These are phyloP conservation scores for Stellera chamaejasme DNA, from an alignment of 345 rosid genomes.

Conservation along the genomic window DNA sequence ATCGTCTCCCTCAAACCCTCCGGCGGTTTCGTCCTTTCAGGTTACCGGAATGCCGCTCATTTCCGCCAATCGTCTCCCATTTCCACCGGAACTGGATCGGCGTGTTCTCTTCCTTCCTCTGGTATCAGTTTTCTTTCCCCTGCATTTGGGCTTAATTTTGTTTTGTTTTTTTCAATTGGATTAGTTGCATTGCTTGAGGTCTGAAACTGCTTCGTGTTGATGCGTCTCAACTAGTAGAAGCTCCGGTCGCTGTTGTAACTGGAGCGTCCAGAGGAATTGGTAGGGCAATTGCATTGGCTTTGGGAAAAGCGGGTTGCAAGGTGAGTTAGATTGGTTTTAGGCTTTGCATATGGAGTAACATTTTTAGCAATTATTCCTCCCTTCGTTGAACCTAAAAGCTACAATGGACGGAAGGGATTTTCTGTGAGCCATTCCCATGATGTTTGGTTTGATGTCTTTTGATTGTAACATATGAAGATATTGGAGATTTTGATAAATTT, in stretches of 20 bases:
- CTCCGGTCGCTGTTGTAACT: constrained; percentile 80
- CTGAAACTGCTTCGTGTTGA: constrained; percentile 31
- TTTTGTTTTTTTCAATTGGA: not conserved
- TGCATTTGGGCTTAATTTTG: not conserved
- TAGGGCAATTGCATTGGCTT: constrained; percentile 76
- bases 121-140: constrained; percentile 33
- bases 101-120: constrained; percentile 33
- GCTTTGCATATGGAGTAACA: not conserved
- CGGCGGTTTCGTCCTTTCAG: constrained; percentile 18
- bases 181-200: constrained; percentile 15
- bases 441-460: too few species aligned
- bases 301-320: constrained; percentile 86
- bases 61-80: constrained; percentile 41
- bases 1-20: constrained; percentile 38
- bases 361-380: not conserved
- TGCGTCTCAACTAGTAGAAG: constrained; percentile 44
- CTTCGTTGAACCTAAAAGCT: too few species aligned
- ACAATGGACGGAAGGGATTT: too few species aligned
- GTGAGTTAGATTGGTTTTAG: constrained; percentile 8
- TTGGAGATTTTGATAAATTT: too few species aligned
- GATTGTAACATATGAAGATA: too few species aligned
- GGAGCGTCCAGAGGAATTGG: constrained; percentile 99
- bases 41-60: constrained; percentile 30
- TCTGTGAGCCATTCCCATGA: too few species aligned
- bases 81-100: constrained; percentile 16